Percentiles rank a stretch among this genome's conserved stretches.
Conservation (phyloP, 345 rosid species). For the Citrus trifoliata region DNA sequence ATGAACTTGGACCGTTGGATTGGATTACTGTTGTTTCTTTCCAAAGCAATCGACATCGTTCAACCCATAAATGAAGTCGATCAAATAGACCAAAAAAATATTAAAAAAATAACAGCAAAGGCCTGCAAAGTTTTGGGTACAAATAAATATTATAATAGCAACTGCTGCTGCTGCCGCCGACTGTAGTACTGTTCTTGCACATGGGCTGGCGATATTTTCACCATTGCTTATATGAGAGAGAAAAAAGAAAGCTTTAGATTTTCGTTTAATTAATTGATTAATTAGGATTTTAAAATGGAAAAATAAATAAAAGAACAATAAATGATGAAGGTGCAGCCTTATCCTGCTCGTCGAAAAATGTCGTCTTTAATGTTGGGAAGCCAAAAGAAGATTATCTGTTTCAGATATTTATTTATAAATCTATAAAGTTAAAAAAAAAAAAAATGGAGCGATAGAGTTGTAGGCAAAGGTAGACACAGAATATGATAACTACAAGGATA, state of each 20-base stretch:
- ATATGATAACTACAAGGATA: background rate
- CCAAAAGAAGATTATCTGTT: constrained; percentile 4
- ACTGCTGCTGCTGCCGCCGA: background rate
- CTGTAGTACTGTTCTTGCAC: constrained; percentile 1
- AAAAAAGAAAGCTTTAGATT: background rate
- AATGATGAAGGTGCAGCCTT: background rate
- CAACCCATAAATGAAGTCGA: background rate
- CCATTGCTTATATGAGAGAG: background rate
- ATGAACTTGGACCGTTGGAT: constrained; percentile 3
- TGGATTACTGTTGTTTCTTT: background rate
- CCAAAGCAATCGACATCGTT: constrained; percentile 6
- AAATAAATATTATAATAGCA: background rate
- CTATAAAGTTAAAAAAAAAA: no score
- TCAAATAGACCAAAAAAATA: background rate
- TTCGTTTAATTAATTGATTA: background rate
- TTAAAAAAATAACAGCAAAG: background rate
- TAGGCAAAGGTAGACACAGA: background rate
- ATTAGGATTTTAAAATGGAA: background rate
- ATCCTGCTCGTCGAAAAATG: background rate
- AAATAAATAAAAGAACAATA: background rate
- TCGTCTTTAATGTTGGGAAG: background rate
- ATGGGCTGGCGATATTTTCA: constrained; percentile 5
- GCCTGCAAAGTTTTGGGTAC: background rate
- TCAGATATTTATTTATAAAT: background rate
- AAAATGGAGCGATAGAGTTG: background rate